Evolutionary conservation across 2,329 filamentous ascomycete species (phyloP).

Genomic region (Chaetomiaceae sp.): DNA sequence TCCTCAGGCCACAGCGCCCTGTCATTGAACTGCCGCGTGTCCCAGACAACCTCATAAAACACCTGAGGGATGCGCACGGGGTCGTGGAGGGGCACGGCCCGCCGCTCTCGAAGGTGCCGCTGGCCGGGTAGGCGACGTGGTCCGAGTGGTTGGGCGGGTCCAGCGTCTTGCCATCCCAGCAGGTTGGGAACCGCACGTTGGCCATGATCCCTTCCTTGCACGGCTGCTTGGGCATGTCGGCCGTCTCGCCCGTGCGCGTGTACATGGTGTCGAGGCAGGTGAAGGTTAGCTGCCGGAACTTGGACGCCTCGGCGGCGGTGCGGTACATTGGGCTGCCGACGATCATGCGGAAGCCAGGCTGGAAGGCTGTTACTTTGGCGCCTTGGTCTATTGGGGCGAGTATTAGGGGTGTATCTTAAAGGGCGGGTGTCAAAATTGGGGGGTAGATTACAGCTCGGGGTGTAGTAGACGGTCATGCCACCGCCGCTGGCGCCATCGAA

Average conservation of each 20-base stretch:
- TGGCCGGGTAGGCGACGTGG: conserved; percentile 42
- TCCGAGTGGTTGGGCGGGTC: conserved; percentile 42
- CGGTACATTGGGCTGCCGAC: conserved; percentile 19
- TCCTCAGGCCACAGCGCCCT: conserved; percentile 16
- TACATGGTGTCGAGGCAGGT: conserved; percentile 20
- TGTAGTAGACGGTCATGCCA: conserved; percentile 20
- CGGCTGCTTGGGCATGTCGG: conserved; percentile 17
- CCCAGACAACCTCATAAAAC: conserved; percentile 22
- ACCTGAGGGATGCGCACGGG: conserved; percentile 22
- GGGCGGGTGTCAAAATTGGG: too few relatives aligned
- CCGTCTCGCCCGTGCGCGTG: conserved; percentile 20
- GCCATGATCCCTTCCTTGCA: conserved; percentile 35
- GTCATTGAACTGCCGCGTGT: conserved; percentile 20
- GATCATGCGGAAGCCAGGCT: conserved; percentile 22
- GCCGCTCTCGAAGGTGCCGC: conserved; percentile 17
- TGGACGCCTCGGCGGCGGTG: conserved; percentile 7
- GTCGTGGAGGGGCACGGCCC: conserved; percentile 17
- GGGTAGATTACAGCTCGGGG: conserved; percentile 2
- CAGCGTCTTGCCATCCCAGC: conserved; percentile 50
- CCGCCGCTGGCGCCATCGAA: conserved; percentile 17
- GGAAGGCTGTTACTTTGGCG: conserved; percentile 14
- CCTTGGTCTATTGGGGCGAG: conserved; percentile 1
- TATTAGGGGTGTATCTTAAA: too few relatives aligned
- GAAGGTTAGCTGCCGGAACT: conserved; percentile 19
- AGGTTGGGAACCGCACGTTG: conserved; percentile 42